Evolutionary conservation across 225 moss, liverwort and hornwort genomes (phyloP), one percentile per base, ranked within the genome.

Genomic region (Marchantia paleacea): DNA sequence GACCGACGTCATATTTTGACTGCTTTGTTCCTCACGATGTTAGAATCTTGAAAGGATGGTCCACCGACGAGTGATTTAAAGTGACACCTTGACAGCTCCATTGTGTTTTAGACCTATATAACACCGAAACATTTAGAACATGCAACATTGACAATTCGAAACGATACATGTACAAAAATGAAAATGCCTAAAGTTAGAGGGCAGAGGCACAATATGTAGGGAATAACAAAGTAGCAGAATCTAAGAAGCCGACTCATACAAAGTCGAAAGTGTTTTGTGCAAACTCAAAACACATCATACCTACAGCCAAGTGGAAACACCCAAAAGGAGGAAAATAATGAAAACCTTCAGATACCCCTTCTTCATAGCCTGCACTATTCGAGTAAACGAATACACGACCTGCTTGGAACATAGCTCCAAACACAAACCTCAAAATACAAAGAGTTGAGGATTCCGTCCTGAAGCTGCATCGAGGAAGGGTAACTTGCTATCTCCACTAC

Each of bases 91-190:
- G 70, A 70, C 70, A 22, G 20, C 70, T 70, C 70, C 70, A 70
- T 70, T 70, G 49, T 70, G 48, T 18, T 48, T 70, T 70, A 70
- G 70, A 70, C 70, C 70, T 70, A 70, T 70, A 70, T 70, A 70
- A 70, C 39, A 70, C 70, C 30, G 68, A 16, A 70, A 70, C 49
- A 29, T 15, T 70, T 49, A 70, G 70, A 70, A 70, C 70, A 70
- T 18, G 47, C 18, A 47, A 22, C 18, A 70, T 70, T 70, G 49
- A 48, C 28, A 20, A 66, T 29, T 70, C 47, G 1, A 20, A 48
- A 19, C 19, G 20, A 49, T 20, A 49, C 10, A 20, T 10, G 14
- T 12, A 18, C 39, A 22, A 22, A 70, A 15, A 47, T 39, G 69
- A 47, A 31, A 70, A 29, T 1, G 28, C 28, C 65, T 4, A 11